phyloP scores from a whole-genome alignment of 371 early-diverging fungal species.

The Neoconidiobolus thromboides region DNA sequence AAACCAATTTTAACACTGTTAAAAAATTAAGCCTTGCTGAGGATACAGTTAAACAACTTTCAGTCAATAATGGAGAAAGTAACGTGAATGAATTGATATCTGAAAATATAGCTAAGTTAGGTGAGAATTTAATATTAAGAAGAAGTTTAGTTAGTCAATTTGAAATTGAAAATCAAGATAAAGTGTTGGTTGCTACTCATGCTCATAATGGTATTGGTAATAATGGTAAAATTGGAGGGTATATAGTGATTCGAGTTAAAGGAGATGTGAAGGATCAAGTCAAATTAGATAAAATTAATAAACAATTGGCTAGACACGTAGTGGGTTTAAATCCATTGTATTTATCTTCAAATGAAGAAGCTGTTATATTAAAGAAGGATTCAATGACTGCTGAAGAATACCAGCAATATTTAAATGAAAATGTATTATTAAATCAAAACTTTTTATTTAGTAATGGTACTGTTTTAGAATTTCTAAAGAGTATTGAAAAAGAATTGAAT shows the following conservation, averaged over 20 bases:
- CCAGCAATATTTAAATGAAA: conserved; percentile 27
- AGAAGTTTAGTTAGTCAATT: conserved; percentile 26
- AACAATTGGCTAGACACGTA: conserved; percentile 56
- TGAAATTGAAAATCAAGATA: background rate
- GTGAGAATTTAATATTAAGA: conserved; percentile 71
- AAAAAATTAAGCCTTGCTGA: conserved; percentile 19
- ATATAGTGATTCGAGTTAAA: conserved; percentile 34
- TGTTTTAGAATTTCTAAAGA: conserved; percentile 33
- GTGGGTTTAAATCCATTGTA: conserved; percentile 50
- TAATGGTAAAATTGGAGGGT: conserved; percentile 43
- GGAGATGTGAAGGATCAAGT: conserved; percentile 15
- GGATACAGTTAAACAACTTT: background rate
- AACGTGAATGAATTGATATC: conserved; percentile 42
- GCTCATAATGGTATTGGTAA: conserved; percentile 47
- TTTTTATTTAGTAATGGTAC: conserved; percentile 64
- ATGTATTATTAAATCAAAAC: conserved; percentile 45
- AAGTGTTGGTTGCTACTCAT: conserved; percentile 28
- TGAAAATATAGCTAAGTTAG: conserved; percentile 61
- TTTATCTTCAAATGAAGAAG: conserved; percentile 18
- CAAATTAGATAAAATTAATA: conserved; percentile 21
- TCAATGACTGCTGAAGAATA: conserved; percentile 26
- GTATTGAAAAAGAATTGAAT: conserved; percentile 18
- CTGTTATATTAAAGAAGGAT: conserved; percentile 11
- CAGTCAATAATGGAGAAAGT: too few species aligned
- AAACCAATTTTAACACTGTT: background rate